These are phyloP conservation scores for Torulaspora globosa DNA, from an alignment of 1,139 yeast species.

Conservation along the genomic window DNA sequence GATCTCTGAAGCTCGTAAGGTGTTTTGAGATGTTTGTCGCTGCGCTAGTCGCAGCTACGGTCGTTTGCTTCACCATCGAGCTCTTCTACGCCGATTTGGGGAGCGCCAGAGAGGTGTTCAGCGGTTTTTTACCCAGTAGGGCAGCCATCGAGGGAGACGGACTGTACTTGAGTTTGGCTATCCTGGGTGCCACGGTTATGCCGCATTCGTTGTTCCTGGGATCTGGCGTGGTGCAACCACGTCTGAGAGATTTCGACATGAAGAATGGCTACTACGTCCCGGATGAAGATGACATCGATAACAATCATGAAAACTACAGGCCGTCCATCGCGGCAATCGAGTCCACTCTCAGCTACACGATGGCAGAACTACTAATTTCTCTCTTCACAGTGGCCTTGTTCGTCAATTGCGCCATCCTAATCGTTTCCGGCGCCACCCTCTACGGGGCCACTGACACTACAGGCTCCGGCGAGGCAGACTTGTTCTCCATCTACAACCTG, in stretches of 20 bases:
- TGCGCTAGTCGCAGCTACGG: conserved; percentile 57
- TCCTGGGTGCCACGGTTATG: conserved; percentile 80
- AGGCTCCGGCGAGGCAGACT: conserved; percentile 62
- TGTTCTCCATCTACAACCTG: conserved; percentile 67
- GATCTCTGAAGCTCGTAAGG: conserved; percentile 60
- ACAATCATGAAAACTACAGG: conserved; percentile 43
- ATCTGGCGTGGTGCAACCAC: conserved; percentile 70
- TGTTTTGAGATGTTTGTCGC: conserved; percentile 65
- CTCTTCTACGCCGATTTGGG: conserved; percentile 49
- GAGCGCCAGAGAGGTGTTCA: conserved; percentile 39
- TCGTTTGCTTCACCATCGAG: conserved; percentile 60
- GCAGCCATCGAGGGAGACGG: conserved; percentile 57
- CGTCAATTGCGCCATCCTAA: conserved; percentile 68
- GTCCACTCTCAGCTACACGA: conserved; percentile 61
- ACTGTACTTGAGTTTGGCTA: conserved; percentile 63
- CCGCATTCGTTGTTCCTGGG: conserved; percentile 76
- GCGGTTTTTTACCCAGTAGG: conserved; percentile 59
- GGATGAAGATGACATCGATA: conserved; percentile 31
- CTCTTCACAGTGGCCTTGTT: conserved; percentile 68
- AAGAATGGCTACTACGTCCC: conserved; percentile 44
- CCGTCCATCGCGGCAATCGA: conserved; percentile 66
- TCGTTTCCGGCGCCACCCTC: conserved; percentile 69
- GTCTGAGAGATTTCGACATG: conserved; percentile 61
- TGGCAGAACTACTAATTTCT: conserved; percentile 60
- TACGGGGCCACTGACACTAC: conserved; percentile 51